Evolutionary conservation across 2,329 filamentous ascomycete species (phyloP), one percentile per base, ranked within the genome.

Genomic region (Venturia oleaginea): DNA sequence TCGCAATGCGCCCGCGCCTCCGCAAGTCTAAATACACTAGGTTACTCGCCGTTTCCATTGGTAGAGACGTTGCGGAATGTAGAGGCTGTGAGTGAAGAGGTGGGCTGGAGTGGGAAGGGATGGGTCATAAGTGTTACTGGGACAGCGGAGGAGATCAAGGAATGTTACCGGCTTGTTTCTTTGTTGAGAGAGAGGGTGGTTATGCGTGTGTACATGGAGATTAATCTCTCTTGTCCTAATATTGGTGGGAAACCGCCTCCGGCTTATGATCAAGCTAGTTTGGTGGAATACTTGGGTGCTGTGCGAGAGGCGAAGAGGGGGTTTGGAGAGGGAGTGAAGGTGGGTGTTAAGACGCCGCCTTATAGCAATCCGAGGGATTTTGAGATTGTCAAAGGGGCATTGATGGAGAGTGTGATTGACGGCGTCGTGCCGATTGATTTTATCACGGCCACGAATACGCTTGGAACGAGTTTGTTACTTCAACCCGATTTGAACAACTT

Each of bases 211-310:
- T 86, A 85, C 22, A 84, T 92, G 78, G 90, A 93, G 74, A 79
- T 92, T 70, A 93, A 93, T 71, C 82, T 92, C 37, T 88, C 84
- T 38, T 92, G 90, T 69, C 90, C 90, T 0, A 92, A 93, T 70
- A 92, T 92, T 61, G 79, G 82, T 0, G 77, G 78, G 22, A 81
- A 82, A 59, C 86, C 89, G 0, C 90, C 90, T 0, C 88, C 89
- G 6, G 89, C 89, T 0, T 92, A 92, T 72, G 80, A 83, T 8
- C 73, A 77, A 0, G 67, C 68, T 0, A 76, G 80, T 0, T 72
- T 92, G 2, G 67, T 72, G 0, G 73, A 74, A 5, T 91, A 90
- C 67, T 75, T 92, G 1, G 67, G 68, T 1, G 75, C 76, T 0
- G 74, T 89, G 0, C 74, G 77, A 0, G 48, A 67, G 0, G 46